Conservation (phyloP, 768 basidiomycete species). For the Phanerochaete carnosa region DNA sequence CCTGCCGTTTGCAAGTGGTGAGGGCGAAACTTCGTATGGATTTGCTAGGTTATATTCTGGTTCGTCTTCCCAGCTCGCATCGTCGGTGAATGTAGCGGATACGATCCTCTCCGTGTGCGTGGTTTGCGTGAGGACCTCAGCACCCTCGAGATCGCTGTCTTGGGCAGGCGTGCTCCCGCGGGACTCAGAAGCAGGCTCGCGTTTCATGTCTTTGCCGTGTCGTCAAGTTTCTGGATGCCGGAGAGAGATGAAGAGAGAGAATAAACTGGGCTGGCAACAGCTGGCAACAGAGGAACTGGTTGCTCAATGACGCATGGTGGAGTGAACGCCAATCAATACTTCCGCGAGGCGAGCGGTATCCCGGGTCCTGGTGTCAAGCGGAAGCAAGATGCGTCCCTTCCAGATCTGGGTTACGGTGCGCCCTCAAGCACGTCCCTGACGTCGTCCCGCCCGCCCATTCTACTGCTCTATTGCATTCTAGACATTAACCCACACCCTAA, state of each 20-base stretch:
- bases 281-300: too few species aligned
- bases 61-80: constrained; percentile 12
- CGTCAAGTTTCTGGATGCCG: not conserved
- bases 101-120: not conserved
- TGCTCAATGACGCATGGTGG: too few species aligned
- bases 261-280: too few species aligned
- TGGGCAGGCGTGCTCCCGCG: not conserved
- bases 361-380: too few species aligned
- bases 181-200: not conserved
- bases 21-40: constrained; percentile 10
- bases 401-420: too few species aligned
- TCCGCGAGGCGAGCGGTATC: too few species aligned
- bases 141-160: not conserved
- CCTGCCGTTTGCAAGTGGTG: not conserved
- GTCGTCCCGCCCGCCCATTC: too few species aligned
- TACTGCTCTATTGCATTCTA: too few species aligned
- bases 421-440: too few species aligned
- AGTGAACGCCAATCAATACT: too few species aligned
- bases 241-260: not conserved
- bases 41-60: constrained; percentile 12
- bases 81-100: constrained; percentile 1
- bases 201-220: not conserved
- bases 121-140: not conserved
- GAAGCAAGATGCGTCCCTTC: too few species aligned
- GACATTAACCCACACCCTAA: too few species aligned